Percentiles rank a stretch among this genome's conserved stretches.
These are phyloP conservation scores for Pneumocystis sp. DNA, from an alignment of 1,139 yeast species.

Conservation along the genomic window DNA sequence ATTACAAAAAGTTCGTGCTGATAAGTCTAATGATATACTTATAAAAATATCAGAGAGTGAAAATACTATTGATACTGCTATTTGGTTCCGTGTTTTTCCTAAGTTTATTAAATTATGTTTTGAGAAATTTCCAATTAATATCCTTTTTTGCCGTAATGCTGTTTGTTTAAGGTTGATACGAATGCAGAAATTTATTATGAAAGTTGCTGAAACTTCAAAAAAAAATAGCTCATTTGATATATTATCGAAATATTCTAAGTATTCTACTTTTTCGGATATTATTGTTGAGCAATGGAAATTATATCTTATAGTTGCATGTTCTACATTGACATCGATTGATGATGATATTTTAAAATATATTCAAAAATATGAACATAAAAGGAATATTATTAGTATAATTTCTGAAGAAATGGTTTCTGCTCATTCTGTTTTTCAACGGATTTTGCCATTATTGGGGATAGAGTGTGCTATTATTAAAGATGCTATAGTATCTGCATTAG, in stretches of 20 bases:
- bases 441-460: conserved; percentile 61
- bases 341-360: conserved; percentile 40
- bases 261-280: conserved; percentile 45
- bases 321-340: conserved; percentile 76
- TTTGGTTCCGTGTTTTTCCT: conserved; percentile 87
- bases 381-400: conserved; percentile 28
- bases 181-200: conserved; percentile 58
- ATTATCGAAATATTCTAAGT: conserved; percentile 21
- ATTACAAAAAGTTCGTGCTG: conserved; percentile 46
- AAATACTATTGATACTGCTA: conserved; percentile 85
- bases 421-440: conserved; percentile 74
- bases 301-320: conserved; percentile 79
- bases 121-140: conserved; percentile 77
- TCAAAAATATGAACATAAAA: conserved; percentile 44
- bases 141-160: conserved; percentile 84
- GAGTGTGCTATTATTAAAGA: conserved; percentile 62
- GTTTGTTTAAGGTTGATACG: conserved; percentile 82
- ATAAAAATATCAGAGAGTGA: conserved; percentile 73
- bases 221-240: conserved; percentile 14
- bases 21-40: conserved; percentile 43
- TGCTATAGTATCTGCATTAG: conserved; percentile 71
- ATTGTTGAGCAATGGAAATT: conserved; percentile 79
- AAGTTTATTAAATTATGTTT: conserved; percentile 55
- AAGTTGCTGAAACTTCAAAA: conserved; percentile 30
- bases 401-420: conserved; percentile 70